These are phyloP conservation scores for Tetrapisispora nanseiensis DNA, from an alignment of 805 yeast species.

Conservation along the genomic window DNA sequence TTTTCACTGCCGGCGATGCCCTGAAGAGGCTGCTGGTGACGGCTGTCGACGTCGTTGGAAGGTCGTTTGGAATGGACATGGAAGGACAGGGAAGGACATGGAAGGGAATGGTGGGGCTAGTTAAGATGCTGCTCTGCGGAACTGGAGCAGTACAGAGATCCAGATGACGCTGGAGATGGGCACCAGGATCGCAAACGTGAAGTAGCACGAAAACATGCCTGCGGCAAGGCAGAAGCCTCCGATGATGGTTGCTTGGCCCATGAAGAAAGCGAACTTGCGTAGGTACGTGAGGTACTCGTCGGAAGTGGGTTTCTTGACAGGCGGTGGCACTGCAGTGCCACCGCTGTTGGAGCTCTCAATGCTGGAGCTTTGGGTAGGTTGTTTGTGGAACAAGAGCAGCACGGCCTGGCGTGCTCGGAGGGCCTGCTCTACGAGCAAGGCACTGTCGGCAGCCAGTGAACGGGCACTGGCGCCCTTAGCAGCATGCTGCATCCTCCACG, in stretches of 20 bases:
- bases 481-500: background rate
- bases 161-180: background rate
- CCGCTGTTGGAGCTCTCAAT: background rate
- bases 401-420: background rate
- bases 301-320: background rate
- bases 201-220: background rate
- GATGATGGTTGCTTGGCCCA: conserved; percentile 1
- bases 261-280: background rate
- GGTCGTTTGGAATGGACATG: no score
- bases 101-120: no score
- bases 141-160: conserved; percentile 1
- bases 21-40: no score
- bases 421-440: background rate
- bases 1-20: background rate
- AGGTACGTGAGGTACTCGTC: conserved; percentile 1
- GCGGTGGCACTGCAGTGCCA: background rate
- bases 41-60: background rate
- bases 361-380: background rate
- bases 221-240: conserved; percentile 1
- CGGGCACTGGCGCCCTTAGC: background rate
- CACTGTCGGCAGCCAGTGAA: background rate
- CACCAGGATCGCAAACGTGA: background rate
- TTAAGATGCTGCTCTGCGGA: no score
- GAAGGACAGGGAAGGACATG: no score
- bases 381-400: background rate